Conservation (phyloP, 441 rosid species). For the Gossypium aridum region DNA sequence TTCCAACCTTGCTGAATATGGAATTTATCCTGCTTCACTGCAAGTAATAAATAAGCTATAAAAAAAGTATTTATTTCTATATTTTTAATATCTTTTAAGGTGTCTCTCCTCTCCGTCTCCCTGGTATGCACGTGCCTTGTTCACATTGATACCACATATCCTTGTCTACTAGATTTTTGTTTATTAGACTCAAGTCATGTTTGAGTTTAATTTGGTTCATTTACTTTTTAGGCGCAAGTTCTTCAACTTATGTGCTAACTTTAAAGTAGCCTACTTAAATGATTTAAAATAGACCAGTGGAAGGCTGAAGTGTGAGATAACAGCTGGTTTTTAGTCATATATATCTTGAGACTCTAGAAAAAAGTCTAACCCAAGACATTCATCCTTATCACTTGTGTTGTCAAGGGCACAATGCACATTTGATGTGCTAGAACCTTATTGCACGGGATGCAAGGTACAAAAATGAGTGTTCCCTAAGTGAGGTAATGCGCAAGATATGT, state of each 20-base stretch:
- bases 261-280: neutral
- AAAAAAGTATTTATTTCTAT: neutral
- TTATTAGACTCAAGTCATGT: neutral
- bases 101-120: neutral
- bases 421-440: neutral
- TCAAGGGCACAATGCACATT: neutral
- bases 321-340: neutral
- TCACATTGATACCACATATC: neutral
- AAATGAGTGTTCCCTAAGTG: neutral
- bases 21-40: neutral
- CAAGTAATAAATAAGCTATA: neutral
- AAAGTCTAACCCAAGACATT: neutral
- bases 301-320: neutral
- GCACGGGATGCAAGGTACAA: neutral
- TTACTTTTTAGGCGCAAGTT: neutral
- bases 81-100: neutral
- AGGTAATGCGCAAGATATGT: neutral
- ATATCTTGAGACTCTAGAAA: neutral
- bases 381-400: neutral
- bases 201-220: neutral
- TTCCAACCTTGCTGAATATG: neutral
- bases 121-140: neutral
- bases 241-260: neutral
- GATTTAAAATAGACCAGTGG: neutral
- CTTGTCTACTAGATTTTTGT: neutral